These are phyloP conservation scores for Drechslerella coelobrocha DNA, from an alignment of 2,329 filamentous ascomycete genomes.

Conservation along the genomic window DNA sequence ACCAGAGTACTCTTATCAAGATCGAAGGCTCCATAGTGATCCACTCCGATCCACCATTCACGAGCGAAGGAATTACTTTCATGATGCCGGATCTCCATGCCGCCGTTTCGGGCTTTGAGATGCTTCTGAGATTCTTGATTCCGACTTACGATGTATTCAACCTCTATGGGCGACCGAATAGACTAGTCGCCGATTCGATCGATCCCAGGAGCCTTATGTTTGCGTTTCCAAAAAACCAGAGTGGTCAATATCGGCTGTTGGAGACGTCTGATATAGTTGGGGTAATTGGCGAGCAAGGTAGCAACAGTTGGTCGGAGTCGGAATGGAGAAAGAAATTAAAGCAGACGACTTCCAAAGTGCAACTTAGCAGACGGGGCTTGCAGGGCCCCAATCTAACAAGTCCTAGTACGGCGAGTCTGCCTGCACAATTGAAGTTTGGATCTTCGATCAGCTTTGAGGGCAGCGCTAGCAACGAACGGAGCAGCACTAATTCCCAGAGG, in stretches of 20 bases:
- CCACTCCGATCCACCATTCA: slow-evolving; percentile 76
- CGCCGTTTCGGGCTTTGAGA: slow-evolving; percentile 93
- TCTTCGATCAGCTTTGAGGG: slow-evolving; percentile 56
- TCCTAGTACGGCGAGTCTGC: slow-evolving; percentile 56
- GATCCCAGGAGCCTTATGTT: slow-evolving; percentile 95
- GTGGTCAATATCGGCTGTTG: slow-evolving; percentile 78
- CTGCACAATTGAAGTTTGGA: slow-evolving; percentile 58
- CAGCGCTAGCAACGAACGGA: slow-evolving; percentile 14
- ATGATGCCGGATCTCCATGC: slow-evolving; percentile 94
- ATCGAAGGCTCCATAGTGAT: slow-evolving; percentile 90
- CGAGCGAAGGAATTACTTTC: slow-evolving; percentile 92
- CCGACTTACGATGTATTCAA: slow-evolving; percentile 92
- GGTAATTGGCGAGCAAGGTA: slow-evolving; percentile 79
- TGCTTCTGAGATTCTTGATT: slow-evolving; percentile 90
- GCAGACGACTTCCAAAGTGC: slow-evolving; percentile 79
- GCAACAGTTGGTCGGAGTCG: slow-evolving; percentile 77
- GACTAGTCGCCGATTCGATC: slow-evolving; percentile 83
- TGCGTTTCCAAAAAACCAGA: slow-evolving; percentile 84
- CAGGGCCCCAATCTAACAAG: slow-evolving; percentile 52
- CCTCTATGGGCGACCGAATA: slow-evolving; percentile 86
- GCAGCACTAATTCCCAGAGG: slow-evolving; percentile 45
- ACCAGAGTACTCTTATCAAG: slow-evolving; percentile 92
- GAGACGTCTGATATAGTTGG: slow-evolving; percentile 84
- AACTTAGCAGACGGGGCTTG: slow-evolving; percentile 59
- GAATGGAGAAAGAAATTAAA: slow-evolving; percentile 92